phyloP scores from a whole-genome alignment of 2,329 filamentous ascomycete species.

The Endocalyx cinctus region DNA sequence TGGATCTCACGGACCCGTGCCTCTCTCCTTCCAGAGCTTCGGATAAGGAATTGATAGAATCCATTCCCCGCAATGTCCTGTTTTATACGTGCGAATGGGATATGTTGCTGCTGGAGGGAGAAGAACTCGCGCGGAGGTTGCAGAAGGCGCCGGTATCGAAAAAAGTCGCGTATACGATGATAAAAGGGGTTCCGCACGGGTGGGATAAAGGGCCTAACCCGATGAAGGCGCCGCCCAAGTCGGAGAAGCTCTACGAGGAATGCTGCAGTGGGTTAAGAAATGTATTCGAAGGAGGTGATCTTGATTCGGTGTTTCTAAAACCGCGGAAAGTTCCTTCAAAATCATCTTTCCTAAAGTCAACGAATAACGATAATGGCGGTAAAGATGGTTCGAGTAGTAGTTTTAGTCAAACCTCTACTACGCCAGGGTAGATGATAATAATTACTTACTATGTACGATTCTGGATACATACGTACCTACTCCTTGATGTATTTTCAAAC shows the following conservation, averaged over 20 bases:
- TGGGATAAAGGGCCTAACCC: constrained; percentile 66
- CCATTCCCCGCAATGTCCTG: constrained; percentile 49
- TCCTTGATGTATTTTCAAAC: too few relatives aligned
- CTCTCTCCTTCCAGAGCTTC: constrained; percentile 55
- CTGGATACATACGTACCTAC: too few relatives aligned
- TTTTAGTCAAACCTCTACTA: too few relatives aligned
- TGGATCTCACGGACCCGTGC: constrained; percentile 46
- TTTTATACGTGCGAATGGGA: constrained; percentile 61
- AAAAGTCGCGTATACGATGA: constrained; percentile 53
- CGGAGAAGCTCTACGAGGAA: constrained; percentile 49
- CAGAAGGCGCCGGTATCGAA: constrained; percentile 43
- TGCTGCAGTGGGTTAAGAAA: constrained; percentile 47
- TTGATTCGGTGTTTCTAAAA: constrained; percentile 8
- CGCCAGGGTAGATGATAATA: too few relatives aligned
- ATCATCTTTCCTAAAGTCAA: too few relatives aligned
- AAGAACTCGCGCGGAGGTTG: constrained; percentile 57
- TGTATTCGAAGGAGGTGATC: constrained; percentile 31
- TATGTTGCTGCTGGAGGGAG: constrained; percentile 58
- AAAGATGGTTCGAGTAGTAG: too few relatives aligned
- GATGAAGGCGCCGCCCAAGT: constrained; percentile 43
- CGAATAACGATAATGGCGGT: too few relatives aligned
- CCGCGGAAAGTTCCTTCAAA: constrained; percentile 14
- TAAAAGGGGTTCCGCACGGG: constrained; percentile 55
- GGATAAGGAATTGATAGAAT: constrained; percentile 41
- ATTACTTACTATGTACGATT: too few relatives aligned